A percentile compares a stretch with the other conserved stretches of the same genome.
Conservation (phyloP, 2,329 filamentous ascomycete species). For the Diaporthe batatas region DNA sequence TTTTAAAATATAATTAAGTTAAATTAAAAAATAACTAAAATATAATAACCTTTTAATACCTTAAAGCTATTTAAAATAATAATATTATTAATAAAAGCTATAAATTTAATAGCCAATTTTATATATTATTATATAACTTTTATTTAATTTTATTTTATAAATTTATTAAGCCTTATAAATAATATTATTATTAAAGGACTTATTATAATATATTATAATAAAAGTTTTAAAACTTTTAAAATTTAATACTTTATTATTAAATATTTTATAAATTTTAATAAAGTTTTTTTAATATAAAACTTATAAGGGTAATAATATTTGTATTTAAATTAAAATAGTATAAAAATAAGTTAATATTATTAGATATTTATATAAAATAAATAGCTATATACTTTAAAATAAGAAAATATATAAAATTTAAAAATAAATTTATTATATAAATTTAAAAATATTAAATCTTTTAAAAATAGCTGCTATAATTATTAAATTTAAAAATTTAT, state of each 20-base stretch:
- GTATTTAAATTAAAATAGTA: not conserved
- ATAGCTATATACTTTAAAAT: not conserved
- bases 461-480: too few species aligned
- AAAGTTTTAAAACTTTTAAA: too few species aligned
- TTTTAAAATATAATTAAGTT: not conserved
- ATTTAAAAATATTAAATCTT: too few species aligned
- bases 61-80: not conserved
- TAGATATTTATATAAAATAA: not conserved
- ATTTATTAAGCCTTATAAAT: not conserved
- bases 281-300: not conserved
- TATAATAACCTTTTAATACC: not conserved
- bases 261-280: not conserved
- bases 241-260: not conserved
- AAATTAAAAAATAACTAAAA: not conserved
- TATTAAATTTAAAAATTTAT: too few species aligned
- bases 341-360: not conserved
- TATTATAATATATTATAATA: not conserved
- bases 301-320: not conserved
- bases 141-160: not conserved
- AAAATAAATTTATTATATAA: too few species aligned
- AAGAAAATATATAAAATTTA: not conserved
- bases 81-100: too few species aligned
- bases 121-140: not conserved
- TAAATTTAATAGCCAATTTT: not conserved
- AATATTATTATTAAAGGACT: not conserved